A percentile compares a stretch with the other conserved stretches of the same genome.
phyloP scores from a whole-genome alignment of 768 basidiomycete genomes.

The Postia placenta region DNA sequence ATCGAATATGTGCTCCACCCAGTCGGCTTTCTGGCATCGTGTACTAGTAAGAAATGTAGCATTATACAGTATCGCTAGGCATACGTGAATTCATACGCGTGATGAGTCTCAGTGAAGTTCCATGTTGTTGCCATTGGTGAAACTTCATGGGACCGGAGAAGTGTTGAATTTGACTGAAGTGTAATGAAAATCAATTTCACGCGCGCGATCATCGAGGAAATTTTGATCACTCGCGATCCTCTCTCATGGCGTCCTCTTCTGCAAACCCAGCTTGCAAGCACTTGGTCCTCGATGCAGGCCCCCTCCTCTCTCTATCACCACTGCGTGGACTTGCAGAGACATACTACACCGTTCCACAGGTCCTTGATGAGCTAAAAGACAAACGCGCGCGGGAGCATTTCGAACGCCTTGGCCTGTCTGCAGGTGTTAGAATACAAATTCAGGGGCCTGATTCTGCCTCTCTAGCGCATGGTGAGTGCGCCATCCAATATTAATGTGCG shows the following conservation, averaged over 20 bases:
- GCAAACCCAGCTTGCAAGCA: constrained; percentile 53
- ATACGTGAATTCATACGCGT: not conserved
- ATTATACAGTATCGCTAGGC: not conserved
- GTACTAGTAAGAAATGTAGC: constrained; percentile 6
- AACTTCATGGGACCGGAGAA: not conserved
- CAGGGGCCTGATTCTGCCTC: constrained; percentile 65
- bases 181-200: too few species aligned
- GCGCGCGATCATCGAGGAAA: too few species aligned
- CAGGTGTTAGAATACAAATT: constrained; percentile 71
- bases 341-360: constrained; percentile 86
- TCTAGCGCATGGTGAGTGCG: constrained; percentile 50
- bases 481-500: not conserved
- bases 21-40: constrained; percentile 25
- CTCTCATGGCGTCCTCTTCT: constrained; percentile 14
- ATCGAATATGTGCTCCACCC: constrained; percentile 28
- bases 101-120: not conserved
- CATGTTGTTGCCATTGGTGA: too few species aligned
- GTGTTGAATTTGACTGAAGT: not conserved
- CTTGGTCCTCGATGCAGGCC: constrained; percentile 91
- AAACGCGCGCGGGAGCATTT: constrained; percentile 83
- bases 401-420: constrained; percentile 65
- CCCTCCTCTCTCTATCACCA: constrained; percentile 82
- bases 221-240: constrained; percentile 8
- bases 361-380: constrained; percentile 87
- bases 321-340: constrained; percentile 83